Conservation (phyloP, 73 alveolate genomes). For the Blepharisma stoltei region DNA sequence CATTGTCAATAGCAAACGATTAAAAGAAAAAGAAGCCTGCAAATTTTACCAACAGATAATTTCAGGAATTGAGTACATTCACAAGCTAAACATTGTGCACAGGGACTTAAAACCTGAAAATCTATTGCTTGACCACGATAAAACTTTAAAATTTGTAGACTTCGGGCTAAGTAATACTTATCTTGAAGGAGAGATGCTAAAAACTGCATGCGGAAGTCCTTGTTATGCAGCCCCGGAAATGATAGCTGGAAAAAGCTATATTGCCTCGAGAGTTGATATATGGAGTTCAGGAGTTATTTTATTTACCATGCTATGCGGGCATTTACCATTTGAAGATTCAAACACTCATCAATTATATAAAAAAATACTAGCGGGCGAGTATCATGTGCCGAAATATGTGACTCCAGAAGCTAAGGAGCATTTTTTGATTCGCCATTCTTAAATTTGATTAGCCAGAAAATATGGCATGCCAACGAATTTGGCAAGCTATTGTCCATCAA, state of each 20-base stretch:
- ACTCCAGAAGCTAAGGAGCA: slow-evolving; percentile 49
- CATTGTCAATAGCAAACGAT: slow-evolving; percentile 38
- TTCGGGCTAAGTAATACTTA: slow-evolving; percentile 78
- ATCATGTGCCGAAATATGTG: slow-evolving; percentile 56
- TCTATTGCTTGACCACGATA: slow-evolving; percentile 68
- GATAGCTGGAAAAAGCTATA: slow-evolving; percentile 74
- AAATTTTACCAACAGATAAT: slow-evolving; percentile 45
- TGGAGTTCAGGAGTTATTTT: slow-evolving; percentile 88
- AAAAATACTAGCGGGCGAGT: slow-evolving; percentile 72
- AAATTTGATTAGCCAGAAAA: no score
- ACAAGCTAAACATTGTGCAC: slow-evolving; percentile 60
- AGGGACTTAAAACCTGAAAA: slow-evolving; percentile 90
- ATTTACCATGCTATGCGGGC: slow-evolving; percentile 85
- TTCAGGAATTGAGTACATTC: slow-evolving; percentile 50
- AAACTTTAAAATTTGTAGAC: slow-evolving; percentile 82
- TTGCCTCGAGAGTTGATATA: slow-evolving; percentile 61
- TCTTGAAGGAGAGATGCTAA: slow-evolving; percentile 35
- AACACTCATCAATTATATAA: slow-evolving; percentile 71
- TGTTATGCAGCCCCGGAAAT: slow-evolving; percentile 92
- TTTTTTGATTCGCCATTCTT: no score
- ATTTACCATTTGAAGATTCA: slow-evolving; percentile 84
- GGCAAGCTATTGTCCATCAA: no score
- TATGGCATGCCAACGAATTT: no score
- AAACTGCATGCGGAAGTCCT: slow-evolving; percentile 83
- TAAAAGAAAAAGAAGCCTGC: slow-evolving; percentile 49